These are phyloP conservation scores for Xylaria intraflava DNA, from an alignment of 495 filamentous ascomycete genomes.

Conservation along the genomic window DNA sequence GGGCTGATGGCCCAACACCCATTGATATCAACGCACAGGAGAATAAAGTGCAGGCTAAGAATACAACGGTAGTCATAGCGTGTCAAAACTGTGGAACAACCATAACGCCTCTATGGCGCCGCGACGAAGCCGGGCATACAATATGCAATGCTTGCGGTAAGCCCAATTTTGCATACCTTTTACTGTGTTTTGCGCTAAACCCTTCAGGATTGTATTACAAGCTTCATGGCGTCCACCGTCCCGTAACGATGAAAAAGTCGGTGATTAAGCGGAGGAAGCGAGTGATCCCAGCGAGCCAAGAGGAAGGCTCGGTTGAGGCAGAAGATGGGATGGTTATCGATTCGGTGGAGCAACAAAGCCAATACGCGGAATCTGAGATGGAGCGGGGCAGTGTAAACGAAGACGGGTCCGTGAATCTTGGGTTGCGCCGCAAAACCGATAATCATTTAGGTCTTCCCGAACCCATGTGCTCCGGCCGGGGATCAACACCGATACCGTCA, in stretches of 20 bases:
- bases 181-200: slow-evolving; percentile 11
- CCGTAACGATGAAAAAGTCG: slow-evolving; percentile 94
- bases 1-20: slow-evolving; percentile 32
- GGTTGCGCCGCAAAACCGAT: slow-evolving; percentile 45
- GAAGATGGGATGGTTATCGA: slow-evolving; percentile 37
- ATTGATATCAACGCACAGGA: slow-evolving; percentile 44
- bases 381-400: slow-evolving; percentile 46
- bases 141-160: slow-evolving; percentile 98
- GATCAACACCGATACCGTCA: slow-evolving; percentile 30
- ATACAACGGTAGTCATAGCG: slow-evolving; percentile 73
- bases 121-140: slow-evolving; percentile 90
- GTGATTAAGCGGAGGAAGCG: slow-evolving; percentile 95
- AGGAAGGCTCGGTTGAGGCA: slow-evolving; percentile 30
- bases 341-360: slow-evolving; percentile 37
- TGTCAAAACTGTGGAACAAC: slow-evolving; percentile 98
- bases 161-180: slow-evolving; percentile 27
- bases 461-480: slow-evolving; percentile 30
- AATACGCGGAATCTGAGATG: slow-evolving; percentile 29
- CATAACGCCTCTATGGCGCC: slow-evolving; percentile 91
- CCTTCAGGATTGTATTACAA: slow-evolving; percentile 87
- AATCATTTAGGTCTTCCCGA: slow-evolving; percentile 43
- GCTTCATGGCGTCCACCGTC: slow-evolving; percentile 86
- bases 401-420: slow-evolving; percentile 54
- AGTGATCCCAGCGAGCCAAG: slow-evolving; percentile 75
- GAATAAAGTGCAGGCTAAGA: slow-evolving; percentile 33